Base-by-base conservation (phyloP, 108 stramenopile species). In the Skeletonema costatum region DNA sequence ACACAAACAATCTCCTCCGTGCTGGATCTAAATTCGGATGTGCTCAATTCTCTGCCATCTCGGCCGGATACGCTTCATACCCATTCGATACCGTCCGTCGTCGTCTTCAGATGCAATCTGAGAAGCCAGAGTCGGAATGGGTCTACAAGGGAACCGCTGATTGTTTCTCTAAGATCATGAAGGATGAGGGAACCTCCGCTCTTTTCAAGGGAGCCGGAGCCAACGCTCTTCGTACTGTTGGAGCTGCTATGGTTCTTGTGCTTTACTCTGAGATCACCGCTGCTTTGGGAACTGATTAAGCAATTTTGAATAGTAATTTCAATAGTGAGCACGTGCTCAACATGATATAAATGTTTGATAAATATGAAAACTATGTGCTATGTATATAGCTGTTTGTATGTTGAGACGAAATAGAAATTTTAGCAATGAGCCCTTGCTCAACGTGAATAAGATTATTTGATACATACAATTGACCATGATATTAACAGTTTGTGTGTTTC, bases 121-220 rank as follows among this genome's bases (percentile, higher is more conserved):
- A 96, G 86, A 98, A 98, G 93, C 97, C 97, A 74, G 83, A 96
- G 86, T 84, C 71, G 10, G 89, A 98, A 69, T 96, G 96, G 96
- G 81, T 96, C 41, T 99, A 99, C 97, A 93, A 85, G 80, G 97
- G 97, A 42, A 98, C 98, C 64, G 74, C 86, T 39, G 98, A 99
- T 79, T 99, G 99, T 88, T 97, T 98, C 84, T 56, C 62, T 46
- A 98, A 97, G 96, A 98, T 99, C 75, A 70, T 97, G 53, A 82
- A 82, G 73, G 86, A 98, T 42, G 99, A 99, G 93, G 98, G 98
- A 75, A 75, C 89, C 60, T 44, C 85, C 31, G 98, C 97, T 59
- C 88, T 99, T 63, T 99, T 98, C 92, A 98, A 99, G 96, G 99
- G 99, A 75, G 99, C 99, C n/a, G 97, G 98, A 41, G 97, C 98